These are phyloP conservation scores for Ogataea methanolica DNA, from an alignment of 805 yeast genomes.

Conservation along the genomic window DNA sequence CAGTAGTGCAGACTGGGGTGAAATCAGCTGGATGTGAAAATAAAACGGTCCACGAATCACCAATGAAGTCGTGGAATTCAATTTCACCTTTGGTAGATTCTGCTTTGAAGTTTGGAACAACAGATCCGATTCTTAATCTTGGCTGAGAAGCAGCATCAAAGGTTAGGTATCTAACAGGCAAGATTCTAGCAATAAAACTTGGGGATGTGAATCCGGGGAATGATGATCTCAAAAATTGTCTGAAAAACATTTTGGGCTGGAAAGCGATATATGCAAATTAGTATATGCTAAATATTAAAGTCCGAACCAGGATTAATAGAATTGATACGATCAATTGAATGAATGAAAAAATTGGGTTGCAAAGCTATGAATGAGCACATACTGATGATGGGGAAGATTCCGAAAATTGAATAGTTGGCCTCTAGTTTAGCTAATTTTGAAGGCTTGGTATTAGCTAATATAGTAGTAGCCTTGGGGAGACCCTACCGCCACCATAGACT, in stretches of 20 bases:
- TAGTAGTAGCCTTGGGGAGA: no score
- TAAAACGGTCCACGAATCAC: conserved; percentile 81
- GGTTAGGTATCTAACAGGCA: conserved; percentile 32
- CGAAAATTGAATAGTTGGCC: no score
- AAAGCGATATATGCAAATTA: no score
- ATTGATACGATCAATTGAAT: no score
- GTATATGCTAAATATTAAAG: no score
- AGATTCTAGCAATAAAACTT: conserved; percentile 1
- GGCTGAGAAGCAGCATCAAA: conserved; percentile 52
- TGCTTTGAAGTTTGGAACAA: conserved; percentile 86
- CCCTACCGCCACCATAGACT: no score
- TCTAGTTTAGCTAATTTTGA: no score
- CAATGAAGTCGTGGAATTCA: conserved; percentile 83
- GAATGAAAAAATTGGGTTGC: no score
- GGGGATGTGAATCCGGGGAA: conserved; percentile 1
- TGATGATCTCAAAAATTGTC: conserved; percentile 15
- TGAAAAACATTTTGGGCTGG: conserved; percentile 16
- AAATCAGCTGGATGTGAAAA: conserved; percentile 96
- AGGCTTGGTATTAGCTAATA: no score
- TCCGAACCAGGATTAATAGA: no score
- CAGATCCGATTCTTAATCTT: conserved; percentile 72
- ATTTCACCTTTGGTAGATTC: conserved; percentile 78
- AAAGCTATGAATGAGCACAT: no score
- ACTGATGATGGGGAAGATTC: no score
- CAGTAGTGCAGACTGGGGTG: conserved; percentile 96